Conservation (phyloP, 345 rosid genomes). For the Eucalyptus dawsonii region DNA sequence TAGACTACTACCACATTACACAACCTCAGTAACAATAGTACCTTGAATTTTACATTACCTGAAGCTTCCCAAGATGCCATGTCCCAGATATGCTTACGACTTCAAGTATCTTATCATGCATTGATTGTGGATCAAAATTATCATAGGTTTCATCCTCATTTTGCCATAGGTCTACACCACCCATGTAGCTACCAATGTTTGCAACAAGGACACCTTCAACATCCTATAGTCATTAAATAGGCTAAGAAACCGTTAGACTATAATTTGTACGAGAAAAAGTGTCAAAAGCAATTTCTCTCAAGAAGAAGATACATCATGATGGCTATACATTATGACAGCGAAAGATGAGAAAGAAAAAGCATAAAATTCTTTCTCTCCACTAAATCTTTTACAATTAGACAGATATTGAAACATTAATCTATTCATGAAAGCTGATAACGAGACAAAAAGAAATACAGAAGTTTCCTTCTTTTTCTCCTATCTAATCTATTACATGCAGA, state of each 20-base stretch:
- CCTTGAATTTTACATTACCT: constrained; percentile 26
- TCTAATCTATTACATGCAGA: not conserved
- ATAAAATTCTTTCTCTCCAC: not conserved
- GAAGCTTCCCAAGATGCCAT: constrained; percentile 96
- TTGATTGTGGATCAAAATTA: constrained; percentile 73
- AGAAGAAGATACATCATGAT: not conserved
- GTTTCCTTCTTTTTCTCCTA: not conserved
- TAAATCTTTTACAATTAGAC: not conserved
- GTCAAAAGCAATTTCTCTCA: not conserved
- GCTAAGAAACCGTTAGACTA: not conserved
- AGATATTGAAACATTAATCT: not conserved
- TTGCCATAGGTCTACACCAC: constrained; percentile 92
- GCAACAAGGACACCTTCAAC: constrained; percentile 88
- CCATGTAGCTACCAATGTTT: constrained; percentile 96
- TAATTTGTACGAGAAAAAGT: not conserved
- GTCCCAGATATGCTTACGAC: constrained; percentile 89
- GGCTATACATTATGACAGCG: not conserved
- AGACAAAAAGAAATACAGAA: not conserved
- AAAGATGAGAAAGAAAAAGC: not conserved
- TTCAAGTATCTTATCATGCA: constrained; percentile 81
- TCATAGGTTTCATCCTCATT: constrained; percentile 76
- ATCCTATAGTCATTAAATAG: constrained; percentile 34
- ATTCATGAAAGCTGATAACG: not conserved
- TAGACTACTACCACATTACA: not conserved
- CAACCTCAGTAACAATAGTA: not conserved